phyloP scores from a whole-genome alignment of 768 basidiomycete genomes.

The Mycena polygramma region DNA sequence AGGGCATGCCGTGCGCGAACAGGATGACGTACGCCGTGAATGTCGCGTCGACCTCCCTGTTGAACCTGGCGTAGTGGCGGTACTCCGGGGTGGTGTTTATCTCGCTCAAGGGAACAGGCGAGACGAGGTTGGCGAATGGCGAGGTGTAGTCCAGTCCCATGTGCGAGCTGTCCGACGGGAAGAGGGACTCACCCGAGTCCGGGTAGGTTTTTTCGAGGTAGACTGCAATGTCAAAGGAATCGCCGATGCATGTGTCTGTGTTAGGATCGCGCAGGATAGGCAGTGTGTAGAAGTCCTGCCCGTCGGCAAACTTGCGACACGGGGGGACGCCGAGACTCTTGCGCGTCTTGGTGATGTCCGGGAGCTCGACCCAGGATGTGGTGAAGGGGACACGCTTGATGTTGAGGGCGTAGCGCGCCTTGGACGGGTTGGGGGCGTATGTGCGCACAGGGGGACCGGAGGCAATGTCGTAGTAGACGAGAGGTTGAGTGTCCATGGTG shows the following conservation, averaged over 20 bases:
- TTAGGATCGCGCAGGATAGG: conserved; percentile 53
- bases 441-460: conserved; percentile 7
- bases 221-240: conserved; percentile 52
- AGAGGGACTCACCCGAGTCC: conserved; percentile 45
- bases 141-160: conserved; percentile 26
- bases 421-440: conserved; percentile 29
- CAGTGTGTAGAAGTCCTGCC: conserved; percentile 48
- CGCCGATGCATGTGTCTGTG: conserved; percentile 46
- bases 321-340: conserved; percentile 45
- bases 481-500: background rate
- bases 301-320: conserved; percentile 39
- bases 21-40: conserved; percentile 19
- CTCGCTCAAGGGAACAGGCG: conserved; percentile 25
- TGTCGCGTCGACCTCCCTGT: conserved; percentile 25
- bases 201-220: conserved; percentile 55
- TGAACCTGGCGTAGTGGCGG: conserved; percentile 24
- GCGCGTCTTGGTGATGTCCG: conserved; percentile 49
- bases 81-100: conserved; percentile 2
- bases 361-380: conserved; percentile 58
- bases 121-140: conserved; percentile 15
- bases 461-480: conserved; percentile 24
- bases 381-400: conserved; percentile 42
- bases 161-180: conserved; percentile 30
- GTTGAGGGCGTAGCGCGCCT: conserved; percentile 31
- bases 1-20: conserved; percentile 6